Evolutionary conservation across 2,329 filamentous ascomycete genomes (phyloP).

Genomic region (Ceratocystis ficicola): DNA sequence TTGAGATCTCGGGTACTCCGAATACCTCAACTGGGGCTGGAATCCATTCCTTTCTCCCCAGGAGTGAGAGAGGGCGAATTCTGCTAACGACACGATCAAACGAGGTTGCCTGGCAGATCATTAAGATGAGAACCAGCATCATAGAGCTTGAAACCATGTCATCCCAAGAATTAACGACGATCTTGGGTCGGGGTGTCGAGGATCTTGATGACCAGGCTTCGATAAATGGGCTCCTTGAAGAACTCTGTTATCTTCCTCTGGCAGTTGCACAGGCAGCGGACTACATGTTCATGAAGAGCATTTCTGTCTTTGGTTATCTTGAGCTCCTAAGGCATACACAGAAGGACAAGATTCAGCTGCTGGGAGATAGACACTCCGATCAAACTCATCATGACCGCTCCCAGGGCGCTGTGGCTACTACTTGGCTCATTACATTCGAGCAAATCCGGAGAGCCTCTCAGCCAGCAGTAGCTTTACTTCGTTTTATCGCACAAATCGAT

Average conservation of each 20-base stretch:
- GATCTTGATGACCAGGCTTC: not conserved
- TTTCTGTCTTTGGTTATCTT: not conserved
- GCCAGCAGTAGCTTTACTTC: not conserved
- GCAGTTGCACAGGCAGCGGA: constrained; percentile 23
- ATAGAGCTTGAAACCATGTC: not conserved
- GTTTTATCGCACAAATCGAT: not conserved
- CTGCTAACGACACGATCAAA: constrained; percentile 16
- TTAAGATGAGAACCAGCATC: not conserved
- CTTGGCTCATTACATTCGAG: not conserved
- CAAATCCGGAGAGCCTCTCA: not conserved
- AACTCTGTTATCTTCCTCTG: constrained; percentile 22
- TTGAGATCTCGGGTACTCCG: not conserved
- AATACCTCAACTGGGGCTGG: not conserved
- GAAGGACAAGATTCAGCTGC: not conserved
- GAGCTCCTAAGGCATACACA: not conserved
- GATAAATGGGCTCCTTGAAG: not conserved
- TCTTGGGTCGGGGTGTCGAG: not conserved
- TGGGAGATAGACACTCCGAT: not conserved
- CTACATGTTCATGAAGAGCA: constrained; percentile 20
- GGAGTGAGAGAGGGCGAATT: constrained; percentile 13
- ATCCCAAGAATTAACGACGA: not conserved
- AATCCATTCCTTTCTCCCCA: constrained; percentile 27
- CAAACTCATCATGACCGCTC: not conserved
- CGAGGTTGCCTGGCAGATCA: not conserved
- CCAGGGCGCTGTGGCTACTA: not conserved